Conservation (phyloP, 1,284 basidiomycete species). For the Apiotrichum sp. region DNA sequence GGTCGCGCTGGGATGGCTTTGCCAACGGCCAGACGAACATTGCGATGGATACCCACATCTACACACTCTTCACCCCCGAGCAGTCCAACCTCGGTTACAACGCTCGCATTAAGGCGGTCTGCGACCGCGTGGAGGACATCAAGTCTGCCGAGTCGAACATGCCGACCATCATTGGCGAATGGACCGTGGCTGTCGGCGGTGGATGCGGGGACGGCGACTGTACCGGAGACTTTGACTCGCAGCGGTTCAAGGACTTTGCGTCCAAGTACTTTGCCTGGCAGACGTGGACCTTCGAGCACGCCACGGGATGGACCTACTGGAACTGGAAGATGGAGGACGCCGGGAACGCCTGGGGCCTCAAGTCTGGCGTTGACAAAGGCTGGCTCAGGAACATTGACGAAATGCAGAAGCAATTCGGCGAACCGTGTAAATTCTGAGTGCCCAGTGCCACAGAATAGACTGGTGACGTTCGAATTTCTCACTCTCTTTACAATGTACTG, state of each 20-base stretch:
- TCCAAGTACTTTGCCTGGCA: no score
- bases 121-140: slow-evolving; percentile 78
- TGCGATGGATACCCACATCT: not conserved
- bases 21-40: slow-evolving; percentile 21
- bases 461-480: no score
- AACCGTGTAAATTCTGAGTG: no score
- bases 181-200: not conserved
- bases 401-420: no score
- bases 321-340: slow-evolving; percentile 33
- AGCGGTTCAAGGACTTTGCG: slow-evolving; percentile 2
- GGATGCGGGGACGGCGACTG: slow-evolving; percentile 26
- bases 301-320: slow-evolving; percentile 32
- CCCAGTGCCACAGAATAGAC: no score
- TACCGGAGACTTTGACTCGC: not conserved
- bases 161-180: not conserved
- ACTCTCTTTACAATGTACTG: no score
- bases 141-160: slow-evolving; percentile 37
- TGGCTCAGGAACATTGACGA: slow-evolving; percentile 53
- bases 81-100: slow-evolving; percentile 58
- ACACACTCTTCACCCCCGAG: not conserved
- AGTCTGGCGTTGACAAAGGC: slow-evolving; percentile 33
- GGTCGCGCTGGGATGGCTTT: slow-evolving; percentile 69
- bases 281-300: not conserved
- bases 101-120: slow-evolving; percentile 70
- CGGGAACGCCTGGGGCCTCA: slow-evolving; percentile 61